Percentiles rank a stretch among this genome's conserved stretches.
phyloP scores from a whole-genome alignment of 768 basidiomycete species.

The Termitomyces sp. region DNA sequence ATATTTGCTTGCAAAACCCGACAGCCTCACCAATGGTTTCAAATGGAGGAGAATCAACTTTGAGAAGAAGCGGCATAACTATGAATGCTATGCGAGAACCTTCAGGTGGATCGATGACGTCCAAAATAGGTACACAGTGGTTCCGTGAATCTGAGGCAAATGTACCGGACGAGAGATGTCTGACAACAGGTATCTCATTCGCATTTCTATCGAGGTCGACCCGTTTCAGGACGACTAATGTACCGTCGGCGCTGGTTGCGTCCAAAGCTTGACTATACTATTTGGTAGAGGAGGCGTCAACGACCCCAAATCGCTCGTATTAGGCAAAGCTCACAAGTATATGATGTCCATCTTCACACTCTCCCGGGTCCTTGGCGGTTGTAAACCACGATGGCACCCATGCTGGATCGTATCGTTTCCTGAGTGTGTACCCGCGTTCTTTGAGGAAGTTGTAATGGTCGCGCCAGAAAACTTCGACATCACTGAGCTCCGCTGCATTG shows the following conservation, averaged over 20 bases:
- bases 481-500: background rate
- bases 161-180: slow-evolving; percentile 13
- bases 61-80: slow-evolving; percentile 20
- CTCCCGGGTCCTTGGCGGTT: background rate
- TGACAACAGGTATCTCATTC: slow-evolving; percentile 21
- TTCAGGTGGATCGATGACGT: slow-evolving; percentile 11
- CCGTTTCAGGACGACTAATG: slow-evolving; percentile 20
- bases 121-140: slow-evolving; percentile 23
- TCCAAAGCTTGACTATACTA: slow-evolving; percentile 15
- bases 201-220: slow-evolving; percentile 9
- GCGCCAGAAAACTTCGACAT: background rate
- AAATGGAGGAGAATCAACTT: background rate
- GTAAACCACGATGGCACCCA: background rate
- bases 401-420: background rate
- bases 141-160: slow-evolving; percentile 17
- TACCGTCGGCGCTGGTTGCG: slow-evolving; percentile 23
- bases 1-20: background rate
- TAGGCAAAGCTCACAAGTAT: background rate
- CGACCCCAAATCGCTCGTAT: background rate
- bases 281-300: background rate
- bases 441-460: background rate
- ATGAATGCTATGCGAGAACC: slow-evolving; percentile 11
- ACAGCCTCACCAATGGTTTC: background rate
- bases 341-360: background rate
- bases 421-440: background rate